A percentile compares a stretch with the other conserved stretches of the same genome.
These are phyloP conservation scores for Mucuna pruriens DNA, from an alignment of 306 rosid species.

Conservation along the genomic window DNA sequence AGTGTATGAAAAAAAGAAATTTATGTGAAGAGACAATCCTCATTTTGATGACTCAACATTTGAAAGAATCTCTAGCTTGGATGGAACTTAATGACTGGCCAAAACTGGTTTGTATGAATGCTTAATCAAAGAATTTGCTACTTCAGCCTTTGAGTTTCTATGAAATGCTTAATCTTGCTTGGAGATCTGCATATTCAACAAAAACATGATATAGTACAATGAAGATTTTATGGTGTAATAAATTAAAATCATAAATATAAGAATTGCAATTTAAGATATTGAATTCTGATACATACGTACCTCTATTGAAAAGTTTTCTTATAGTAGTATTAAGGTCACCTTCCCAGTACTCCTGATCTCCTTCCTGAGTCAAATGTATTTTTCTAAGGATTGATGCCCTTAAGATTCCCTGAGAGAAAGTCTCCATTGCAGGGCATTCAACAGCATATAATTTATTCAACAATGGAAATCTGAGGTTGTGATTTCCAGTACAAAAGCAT, in stretches of 20 bases:
- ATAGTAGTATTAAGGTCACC: conserved; percentile 42
- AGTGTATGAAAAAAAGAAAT: too few relatives aligned
- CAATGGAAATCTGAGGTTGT: conserved; percentile 46
- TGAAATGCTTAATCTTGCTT: conserved; percentile 7
- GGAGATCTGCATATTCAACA: conserved; percentile 25
- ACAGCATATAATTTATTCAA: conserved; percentile 38
- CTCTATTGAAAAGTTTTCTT: conserved; percentile 35
- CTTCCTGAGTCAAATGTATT: conserved; percentile 33
- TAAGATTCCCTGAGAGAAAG: conserved; percentile 42
- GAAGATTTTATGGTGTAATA: neutral
- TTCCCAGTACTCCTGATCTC: conserved; percentile 43
- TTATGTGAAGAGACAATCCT: too few relatives aligned
- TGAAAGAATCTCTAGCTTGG: too few relatives aligned
- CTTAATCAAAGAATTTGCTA: neutral
- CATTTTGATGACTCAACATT: too few relatives aligned
- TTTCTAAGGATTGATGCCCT: conserved; percentile 46
- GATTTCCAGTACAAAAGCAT: conserved; percentile 42
- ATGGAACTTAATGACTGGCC: too few relatives aligned
- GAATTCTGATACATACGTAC: conserved; percentile 17
- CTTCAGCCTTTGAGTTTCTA: neutral
- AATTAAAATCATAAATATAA: neutral
- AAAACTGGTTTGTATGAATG: too few relatives aligned
- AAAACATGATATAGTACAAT: neutral
- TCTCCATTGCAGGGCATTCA: conserved; percentile 47
- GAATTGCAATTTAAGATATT: neutral